phyloP scores from a whole-genome alignment of 768 basidiomycete species.

The Plicaturopsis crispa region DNA sequence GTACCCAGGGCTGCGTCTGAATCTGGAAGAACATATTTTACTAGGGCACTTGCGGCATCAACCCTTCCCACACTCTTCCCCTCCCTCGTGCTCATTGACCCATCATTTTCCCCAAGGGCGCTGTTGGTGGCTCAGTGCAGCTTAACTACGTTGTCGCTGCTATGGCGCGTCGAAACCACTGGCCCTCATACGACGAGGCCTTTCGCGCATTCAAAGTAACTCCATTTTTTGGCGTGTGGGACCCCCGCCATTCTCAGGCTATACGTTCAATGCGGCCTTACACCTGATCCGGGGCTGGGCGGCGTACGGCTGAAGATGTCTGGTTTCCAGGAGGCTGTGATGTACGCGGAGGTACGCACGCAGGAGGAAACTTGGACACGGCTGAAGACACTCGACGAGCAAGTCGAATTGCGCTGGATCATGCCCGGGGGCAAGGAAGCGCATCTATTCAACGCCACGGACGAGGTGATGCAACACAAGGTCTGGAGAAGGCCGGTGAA shows the following conservation, averaged over 20 bases:
- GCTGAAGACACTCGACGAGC: slow-evolving; percentile 16
- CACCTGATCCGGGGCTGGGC: slow-evolving; percentile 22
- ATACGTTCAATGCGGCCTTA: slow-evolving; percentile 58
- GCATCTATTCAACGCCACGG: not conserved
- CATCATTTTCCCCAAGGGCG: slow-evolving; percentile 60
- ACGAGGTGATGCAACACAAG: slow-evolving; percentile 9
- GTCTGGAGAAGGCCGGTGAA: slow-evolving; percentile 23
- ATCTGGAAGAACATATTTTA: slow-evolving; percentile 3
- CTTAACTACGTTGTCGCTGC: slow-evolving; percentile 29
- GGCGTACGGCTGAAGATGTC: slow-evolving; percentile 58
- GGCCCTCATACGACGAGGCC: slow-evolving; percentile 64
- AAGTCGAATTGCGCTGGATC: slow-evolving; percentile 20
- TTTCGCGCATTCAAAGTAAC: slow-evolving; percentile 34
- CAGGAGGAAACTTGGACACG: slow-evolving; percentile 19
- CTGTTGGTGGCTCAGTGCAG: not conserved
- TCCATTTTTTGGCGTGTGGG: slow-evolving; percentile 69
- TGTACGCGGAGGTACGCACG: slow-evolving; percentile 27
- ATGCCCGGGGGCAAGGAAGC: slow-evolving; percentile 12
- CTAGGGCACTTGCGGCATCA: slow-evolving; percentile 58
- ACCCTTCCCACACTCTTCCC: slow-evolving; percentile 61
- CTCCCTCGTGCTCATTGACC: slow-evolving; percentile 70
- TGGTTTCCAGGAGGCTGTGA: slow-evolving; percentile 53
- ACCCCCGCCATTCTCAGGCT: slow-evolving; percentile 49
- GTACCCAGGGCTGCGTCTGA: no score
- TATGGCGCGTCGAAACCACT: slow-evolving; percentile 51